phyloP scores from a whole-genome alignment of 2,329 filamentous ascomycete species.

The Saccharata proteae region DNA sequence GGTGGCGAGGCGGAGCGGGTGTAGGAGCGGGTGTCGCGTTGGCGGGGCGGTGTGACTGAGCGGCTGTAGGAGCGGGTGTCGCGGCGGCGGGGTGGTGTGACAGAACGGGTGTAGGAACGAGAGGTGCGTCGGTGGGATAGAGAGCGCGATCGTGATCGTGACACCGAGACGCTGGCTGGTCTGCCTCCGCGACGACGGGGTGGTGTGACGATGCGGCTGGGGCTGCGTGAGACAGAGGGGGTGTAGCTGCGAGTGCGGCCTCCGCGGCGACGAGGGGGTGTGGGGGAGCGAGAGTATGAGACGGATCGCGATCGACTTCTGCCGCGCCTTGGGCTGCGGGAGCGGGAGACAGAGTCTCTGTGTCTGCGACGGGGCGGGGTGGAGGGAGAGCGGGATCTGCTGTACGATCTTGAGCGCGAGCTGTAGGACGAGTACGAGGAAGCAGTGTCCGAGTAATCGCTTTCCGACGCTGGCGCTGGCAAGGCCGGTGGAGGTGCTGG shows the following conservation, averaged over 20 bases:
- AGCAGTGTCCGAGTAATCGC: conserved; percentile 19
- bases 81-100: conserved; percentile 6
- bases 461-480: conserved; percentile 22
- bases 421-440: conserved; percentile 19
- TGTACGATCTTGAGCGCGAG: conserved; percentile 10
- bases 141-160: conserved; percentile 11
- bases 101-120: conserved; percentile 16
- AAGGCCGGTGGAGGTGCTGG: conserved; percentile 54
- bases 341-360: conserved; percentile 6
- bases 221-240: conserved; percentile 11
- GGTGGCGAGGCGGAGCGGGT: conserved; percentile 7
- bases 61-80: conserved; percentile 4
- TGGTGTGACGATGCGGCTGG: too few species aligned
- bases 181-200: too few species aligned
- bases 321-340: conserved; percentile 4
- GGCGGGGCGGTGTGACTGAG: too few species aligned
- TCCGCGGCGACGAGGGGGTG: conserved; percentile 7
- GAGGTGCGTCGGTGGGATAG: conserved; percentile 7
- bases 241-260: conserved; percentile 6
- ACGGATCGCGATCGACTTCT: conserved; percentile 5
- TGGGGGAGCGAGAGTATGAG: conserved; percentile 7
- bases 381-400: conserved; percentile 12
- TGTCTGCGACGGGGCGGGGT: conserved; percentile 6
- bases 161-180: not conserved
- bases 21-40: too few species aligned